These are phyloP conservation scores for Periconia sp. DNA, from an alignment of 2,329 filamentous ascomycete genomes.

Conservation along the genomic window DNA sequence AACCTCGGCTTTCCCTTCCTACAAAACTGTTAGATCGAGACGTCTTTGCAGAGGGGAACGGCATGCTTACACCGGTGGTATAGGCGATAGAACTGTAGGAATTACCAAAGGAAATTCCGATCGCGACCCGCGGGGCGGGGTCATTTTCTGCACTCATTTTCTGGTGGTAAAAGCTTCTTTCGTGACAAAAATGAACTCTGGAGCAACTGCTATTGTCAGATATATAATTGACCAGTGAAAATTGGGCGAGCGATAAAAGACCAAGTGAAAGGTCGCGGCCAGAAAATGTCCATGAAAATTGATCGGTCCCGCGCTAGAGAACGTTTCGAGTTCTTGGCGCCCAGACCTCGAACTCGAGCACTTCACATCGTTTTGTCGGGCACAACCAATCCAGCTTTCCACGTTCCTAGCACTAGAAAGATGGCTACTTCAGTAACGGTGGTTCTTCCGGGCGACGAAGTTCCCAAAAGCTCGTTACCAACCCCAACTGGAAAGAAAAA, in stretches of 20 bases:
- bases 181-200: neutral
- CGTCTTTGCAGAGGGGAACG: neutral
- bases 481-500: conserved; percentile 62
- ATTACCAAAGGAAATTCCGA: conserved; percentile 98
- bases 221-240: neutral
- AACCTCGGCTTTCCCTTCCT: conserved; percentile 93
- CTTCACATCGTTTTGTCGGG: neutral
- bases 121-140: conserved; percentile 64
- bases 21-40: conserved; percentile 7
- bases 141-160: conserved; percentile 56
- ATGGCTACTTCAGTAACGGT: conserved; percentile 63
- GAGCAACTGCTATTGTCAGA: neutral
- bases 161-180: neutral
- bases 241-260: neutral
- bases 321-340: conserved; percentile 2
- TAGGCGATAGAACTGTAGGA: conserved; percentile 97
- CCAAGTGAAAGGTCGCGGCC: neutral
- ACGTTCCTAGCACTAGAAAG: conserved; percentile 12
- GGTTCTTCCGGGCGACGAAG: conserved; percentile 79
- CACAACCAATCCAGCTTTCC: conserved; percentile 1
- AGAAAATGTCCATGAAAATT: conserved; percentile 22
- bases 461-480: conserved; percentile 68
- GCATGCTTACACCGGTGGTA: conserved; percentile 62
- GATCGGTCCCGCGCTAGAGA: conserved; percentile 15
- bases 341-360: neutral